Conservation (phyloP, 441 rosid genomes). For the Raphanus hybrid region DNA sequence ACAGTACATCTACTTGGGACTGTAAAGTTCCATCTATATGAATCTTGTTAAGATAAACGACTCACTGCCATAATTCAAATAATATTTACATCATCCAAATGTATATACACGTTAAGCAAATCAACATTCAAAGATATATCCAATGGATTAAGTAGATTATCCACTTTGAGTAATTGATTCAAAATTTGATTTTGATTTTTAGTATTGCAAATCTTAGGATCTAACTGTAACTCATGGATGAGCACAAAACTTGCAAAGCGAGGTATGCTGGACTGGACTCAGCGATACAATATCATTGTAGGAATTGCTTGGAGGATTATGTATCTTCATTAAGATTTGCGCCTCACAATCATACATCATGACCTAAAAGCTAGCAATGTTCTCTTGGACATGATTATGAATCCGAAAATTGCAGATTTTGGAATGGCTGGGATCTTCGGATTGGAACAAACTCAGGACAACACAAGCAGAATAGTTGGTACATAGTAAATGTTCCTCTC, state of each 20-base stretch:
- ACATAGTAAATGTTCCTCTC: neutral
- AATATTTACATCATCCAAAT: no score
- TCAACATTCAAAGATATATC: no score
- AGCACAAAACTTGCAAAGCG: neutral
- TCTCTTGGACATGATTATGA: neutral
- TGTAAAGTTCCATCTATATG: no score
- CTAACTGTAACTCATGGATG: neutral
- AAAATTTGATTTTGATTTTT: no score
- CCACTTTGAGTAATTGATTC: no score
- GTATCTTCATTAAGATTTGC: constrained; percentile 25
- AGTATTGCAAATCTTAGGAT: neutral
- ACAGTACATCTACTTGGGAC: no score
- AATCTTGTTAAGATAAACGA: no score
- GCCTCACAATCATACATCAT: neutral
- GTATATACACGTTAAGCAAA: no score
- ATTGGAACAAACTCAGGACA: neutral
- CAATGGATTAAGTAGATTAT: no score
- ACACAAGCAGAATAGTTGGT: neutral
- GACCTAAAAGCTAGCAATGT: neutral
- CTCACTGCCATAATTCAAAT: no score
- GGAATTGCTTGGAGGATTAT: constrained; percentile 41
- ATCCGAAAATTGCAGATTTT: neutral
- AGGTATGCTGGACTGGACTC: neutral
- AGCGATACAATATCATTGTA: constrained; percentile 30
- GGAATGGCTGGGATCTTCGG: neutral